Evolutionary conservation across 192 early-diverging fungal genomes (phyloP), one percentile per base, ranked within the genome.

Genomic region (Umbelopsis sp.): DNA sequence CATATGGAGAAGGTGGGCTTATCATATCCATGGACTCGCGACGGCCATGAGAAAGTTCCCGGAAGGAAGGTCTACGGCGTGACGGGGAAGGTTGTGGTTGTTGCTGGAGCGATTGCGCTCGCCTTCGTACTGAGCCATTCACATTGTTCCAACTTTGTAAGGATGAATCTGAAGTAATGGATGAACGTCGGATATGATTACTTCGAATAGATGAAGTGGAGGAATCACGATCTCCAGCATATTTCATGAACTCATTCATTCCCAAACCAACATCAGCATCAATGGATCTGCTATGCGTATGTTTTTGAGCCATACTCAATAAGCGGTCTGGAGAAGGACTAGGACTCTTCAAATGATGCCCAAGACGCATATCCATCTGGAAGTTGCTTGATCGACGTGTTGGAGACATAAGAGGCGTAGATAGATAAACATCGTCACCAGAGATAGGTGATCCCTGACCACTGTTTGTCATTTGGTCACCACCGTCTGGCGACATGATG

Each of bases 161-260:
- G 6, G 68, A 58, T 53, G 67, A 70, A 20, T 78, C 76, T 6
- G 76, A 78, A 20, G 72, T 71, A 8, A 78, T 45, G 13, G 76
- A 78, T 5, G 76, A 69, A 7, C 76, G 46, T 45, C 76, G 67
- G 11, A 78, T 46, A 45, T 78, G 76, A 20, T 52, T 68, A 23
- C 76, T 78, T 10, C 61, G 71, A 45, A 78, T 78, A 46, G 76
- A 78, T 22, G 76, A 78, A 7, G 71, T 78, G 2, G 76, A 78
- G 0, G 76, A 78, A 48, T 78, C 76, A 47, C 71, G 58, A 21
- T 78, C 76, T 15, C 68, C 66, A 6, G 76, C 61, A 50, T 78
- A 78, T 27, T 69, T 48, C 9, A 48, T 46, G 41, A 78, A 78
- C 13, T 78, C 76, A 1, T 71, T 68, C 71, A 46, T 73, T 78